Base-by-base conservation (phyloP, 1,139 yeast species). In the Wickerhamomyces sp. region DNA sequence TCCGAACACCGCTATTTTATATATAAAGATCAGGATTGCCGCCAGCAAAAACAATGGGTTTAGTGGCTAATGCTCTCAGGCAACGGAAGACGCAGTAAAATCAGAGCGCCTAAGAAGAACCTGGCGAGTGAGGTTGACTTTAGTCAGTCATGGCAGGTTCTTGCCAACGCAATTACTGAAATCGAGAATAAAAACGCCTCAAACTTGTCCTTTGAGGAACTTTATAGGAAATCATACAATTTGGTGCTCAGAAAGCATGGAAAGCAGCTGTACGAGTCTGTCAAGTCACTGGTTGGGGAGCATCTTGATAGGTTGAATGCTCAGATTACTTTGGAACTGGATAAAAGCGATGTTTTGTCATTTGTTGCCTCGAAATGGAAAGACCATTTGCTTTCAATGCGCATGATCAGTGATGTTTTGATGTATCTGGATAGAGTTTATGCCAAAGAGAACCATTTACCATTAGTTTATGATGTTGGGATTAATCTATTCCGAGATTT, bases 351-450 rank as follows among this genome's bases (percentile, higher is more conserved):
- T 34, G 72, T 80, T 38, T 60, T 87, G 49, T 66, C 65, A 31
- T 59, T 61, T 7, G 62, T 83, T 4, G 65, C 75, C 22, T 52
- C 52, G 17, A 76, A 73, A 38, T 92, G 97, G 97, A 71, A 75
- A 33, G 87, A 82, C 37, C 94, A 86, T 59, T 64, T 81, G 31
- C 70, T 81, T 35, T 74, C 87, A 36, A 83, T 89, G 82, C 72
- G 85, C 48, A 79, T 86, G 69, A 76, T 90, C 31, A 77, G 94
- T 49, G 97, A 92, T 58, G 85, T 92, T 5, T 64, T 89, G 60
- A 82, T 89, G 86, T 92, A 92, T 56, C 64, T 92, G 54, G 74
- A 92, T 58, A 73, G 96, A 33, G 96, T 88, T 0, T 88, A 85
- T 51, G 86, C 90, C 22, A 79, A 78, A 46, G 95, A 84, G 47